A percentile compares a stretch with the other conserved stretches of the same genome.
These are phyloP conservation scores for Podochytrium sp. DNA, from an alignment of 192 early-diverging fungal species.

Conservation along the genomic window DNA sequence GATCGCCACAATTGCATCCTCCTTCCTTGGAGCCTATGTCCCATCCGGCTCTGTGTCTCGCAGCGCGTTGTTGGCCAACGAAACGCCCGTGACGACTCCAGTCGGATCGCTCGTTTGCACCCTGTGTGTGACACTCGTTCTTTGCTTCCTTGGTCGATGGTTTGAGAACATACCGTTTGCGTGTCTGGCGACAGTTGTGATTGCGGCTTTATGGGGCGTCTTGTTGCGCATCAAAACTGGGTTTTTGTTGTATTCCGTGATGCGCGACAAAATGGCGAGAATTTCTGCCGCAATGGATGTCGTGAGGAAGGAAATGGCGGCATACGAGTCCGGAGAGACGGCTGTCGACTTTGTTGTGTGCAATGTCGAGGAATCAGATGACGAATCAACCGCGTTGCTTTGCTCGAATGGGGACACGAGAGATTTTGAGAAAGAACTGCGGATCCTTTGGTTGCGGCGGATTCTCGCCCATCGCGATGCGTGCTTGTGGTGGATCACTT, in stretches of 20 bases:
- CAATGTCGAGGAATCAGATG: conserved; percentile 84
- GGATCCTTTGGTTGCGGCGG: neutral
- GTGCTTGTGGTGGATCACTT: conserved; percentile 12
- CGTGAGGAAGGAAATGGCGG: too few relatives aligned
- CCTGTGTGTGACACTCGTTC: neutral
- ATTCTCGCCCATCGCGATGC: neutral
- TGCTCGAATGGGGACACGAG: too few relatives aligned
- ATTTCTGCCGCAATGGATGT: too few relatives aligned
- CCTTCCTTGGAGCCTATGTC: conserved; percentile 9
- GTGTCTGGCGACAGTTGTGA: neutral
- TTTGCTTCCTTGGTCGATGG: neutral
- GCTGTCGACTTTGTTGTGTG: conserved; percentile 79
- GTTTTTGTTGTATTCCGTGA: too few relatives aligned
- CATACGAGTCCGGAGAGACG: conserved; percentile 88
- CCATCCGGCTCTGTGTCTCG: conserved; percentile 8
- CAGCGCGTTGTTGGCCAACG: conserved; percentile 15
- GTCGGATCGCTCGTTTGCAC: neutral
- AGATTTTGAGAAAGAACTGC: too few relatives aligned
- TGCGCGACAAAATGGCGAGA: too few relatives aligned
- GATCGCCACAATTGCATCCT: neutral
- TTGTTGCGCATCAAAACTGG: neutral
- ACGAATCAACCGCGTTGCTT: too few relatives aligned
- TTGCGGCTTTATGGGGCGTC: neutral
- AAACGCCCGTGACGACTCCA: conserved; percentile 5
- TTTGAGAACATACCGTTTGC: neutral